Evolutionary conservation across 176 grass and related monocot species (phyloP), one percentile per base, ranked within the genome.

Genomic region (Juncus effusus): DNA sequence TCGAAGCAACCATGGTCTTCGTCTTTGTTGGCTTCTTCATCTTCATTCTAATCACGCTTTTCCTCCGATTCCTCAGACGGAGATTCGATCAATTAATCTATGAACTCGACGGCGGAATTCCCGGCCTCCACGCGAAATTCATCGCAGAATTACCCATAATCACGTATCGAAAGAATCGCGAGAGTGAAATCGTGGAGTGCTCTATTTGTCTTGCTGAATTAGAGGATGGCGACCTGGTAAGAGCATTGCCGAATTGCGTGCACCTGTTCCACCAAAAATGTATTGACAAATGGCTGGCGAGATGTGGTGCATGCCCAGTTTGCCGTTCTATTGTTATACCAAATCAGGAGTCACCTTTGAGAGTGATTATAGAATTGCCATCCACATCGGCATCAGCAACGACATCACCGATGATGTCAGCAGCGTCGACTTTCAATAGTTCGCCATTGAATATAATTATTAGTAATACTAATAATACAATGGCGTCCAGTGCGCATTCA

Each of bases 231-330:
- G 53, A 82, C 42, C 65, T 62, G 54, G 76, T 76, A 36, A 65
- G 64, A 16, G 42, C 15, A 56, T 63, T 88, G 51, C 80, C 85
- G n/a, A 64, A 10, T 28, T 84, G 80, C 80, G 13, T 56, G n/a
- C 79, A 90, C 61, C 47, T 79, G 7, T 90, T 90, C 64, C 86
- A 90, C 65, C n/a, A 3, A 2, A 13, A 60, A 60, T 90, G 86
- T 65, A 74, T 85, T 19, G 78, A 82, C 36, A 36, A 2, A 59
- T 85, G 86, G 82, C 70, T 85, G 4, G 54, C 2, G 10, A 54
- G 38, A 44, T 73, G 70, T 56, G 53, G 65, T 35, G 70, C 78
- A 16, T 90, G 82, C 63, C 82, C 76, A 40, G 36, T 70, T 36
- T 84, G 82, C 39, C 76, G 82, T 8, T 5, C 61, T 13, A 54